Conservation (phyloP, 768 basidiomycete genomes). For the Tulasnella sp. region DNA sequence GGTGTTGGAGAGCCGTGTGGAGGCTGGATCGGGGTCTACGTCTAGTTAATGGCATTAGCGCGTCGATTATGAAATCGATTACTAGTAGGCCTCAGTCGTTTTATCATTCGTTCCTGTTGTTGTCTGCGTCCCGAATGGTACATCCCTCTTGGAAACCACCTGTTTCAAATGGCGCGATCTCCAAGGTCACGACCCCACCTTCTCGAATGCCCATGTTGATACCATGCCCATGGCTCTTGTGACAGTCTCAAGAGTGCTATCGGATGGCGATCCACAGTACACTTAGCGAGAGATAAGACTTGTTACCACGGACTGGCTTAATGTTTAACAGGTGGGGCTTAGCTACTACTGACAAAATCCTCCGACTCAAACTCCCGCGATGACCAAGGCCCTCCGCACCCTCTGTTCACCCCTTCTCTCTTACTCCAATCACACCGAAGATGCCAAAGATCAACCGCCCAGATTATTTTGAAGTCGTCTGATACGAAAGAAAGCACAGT, state of each 20-base stretch:
- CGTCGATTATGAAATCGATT: background rate
- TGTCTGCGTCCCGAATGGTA: background rate
- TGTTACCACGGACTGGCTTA: background rate
- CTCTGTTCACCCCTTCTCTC: background rate
- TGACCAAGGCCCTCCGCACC: background rate
- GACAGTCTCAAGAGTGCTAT: background rate
- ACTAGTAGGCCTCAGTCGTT: background rate
- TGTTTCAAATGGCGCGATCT: background rate
- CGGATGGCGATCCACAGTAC: background rate
- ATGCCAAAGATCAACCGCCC: background rate
- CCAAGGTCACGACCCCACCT: background rate
- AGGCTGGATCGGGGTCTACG: background rate
- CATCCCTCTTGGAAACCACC: too few relatives aligned
- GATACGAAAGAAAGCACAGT: background rate
- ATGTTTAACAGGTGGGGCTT: background rate
- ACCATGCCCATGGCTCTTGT: background rate
- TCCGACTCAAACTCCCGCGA: background rate
- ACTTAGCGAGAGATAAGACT: background rate
- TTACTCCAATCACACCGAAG: background rate
- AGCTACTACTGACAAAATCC: background rate
- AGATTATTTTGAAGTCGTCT: background rate
- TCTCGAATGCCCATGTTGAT: background rate
- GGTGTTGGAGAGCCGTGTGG: constrained; percentile 65
- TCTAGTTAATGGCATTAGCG: background rate
- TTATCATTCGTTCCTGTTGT: background rate